Conservation (phyloP, 768 basidiomycete species). For the Coprinellus micaceus region DNA sequence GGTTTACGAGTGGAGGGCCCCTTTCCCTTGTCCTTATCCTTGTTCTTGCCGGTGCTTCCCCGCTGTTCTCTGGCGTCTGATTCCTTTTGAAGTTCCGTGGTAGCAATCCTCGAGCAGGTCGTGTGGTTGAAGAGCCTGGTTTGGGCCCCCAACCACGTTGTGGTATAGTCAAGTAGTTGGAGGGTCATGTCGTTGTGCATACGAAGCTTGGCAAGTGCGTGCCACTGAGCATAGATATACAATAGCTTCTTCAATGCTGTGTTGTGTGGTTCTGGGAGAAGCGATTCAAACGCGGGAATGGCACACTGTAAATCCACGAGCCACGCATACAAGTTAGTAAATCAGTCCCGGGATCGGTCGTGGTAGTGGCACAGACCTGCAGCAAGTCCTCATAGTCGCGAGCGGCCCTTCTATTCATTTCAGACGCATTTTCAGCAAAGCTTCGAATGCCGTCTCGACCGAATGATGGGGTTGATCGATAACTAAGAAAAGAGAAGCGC, state of each 20-base stretch:
- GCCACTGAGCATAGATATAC: constrained; percentile 4
- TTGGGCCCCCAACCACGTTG: background rate
- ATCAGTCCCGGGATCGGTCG: background rate
- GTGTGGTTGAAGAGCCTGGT: background rate
- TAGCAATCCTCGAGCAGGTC: background rate
- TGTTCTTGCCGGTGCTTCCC: background rate
- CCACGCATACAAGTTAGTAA: background rate
- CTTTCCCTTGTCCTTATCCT: background rate
- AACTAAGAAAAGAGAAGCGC: background rate
- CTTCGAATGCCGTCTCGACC: constrained; percentile 30
- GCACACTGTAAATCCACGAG: constrained; percentile 18
- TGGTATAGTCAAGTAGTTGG: background rate
- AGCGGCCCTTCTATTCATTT: constrained; percentile 29
- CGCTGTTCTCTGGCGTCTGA: background rate
- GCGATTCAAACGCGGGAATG: constrained; percentile 32
- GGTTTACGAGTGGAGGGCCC: background rate
- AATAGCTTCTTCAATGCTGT: background rate
- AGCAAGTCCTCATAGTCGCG: constrained; percentile 37
- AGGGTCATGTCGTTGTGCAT: background rate
- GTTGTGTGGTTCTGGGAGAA: constrained; percentile 17
- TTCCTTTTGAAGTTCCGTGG: background rate
- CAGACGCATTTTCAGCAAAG: constrained; percentile 27
- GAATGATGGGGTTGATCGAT: constrained; percentile 17
- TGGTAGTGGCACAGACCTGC: constrained; percentile 22
- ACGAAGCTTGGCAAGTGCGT: background rate